A percentile compares a stretch with the other conserved stretches of the same genome.
These are phyloP conservation scores for Starmerella etchellsii DNA, from an alignment of 805 yeast species.

Conservation along the genomic window DNA sequence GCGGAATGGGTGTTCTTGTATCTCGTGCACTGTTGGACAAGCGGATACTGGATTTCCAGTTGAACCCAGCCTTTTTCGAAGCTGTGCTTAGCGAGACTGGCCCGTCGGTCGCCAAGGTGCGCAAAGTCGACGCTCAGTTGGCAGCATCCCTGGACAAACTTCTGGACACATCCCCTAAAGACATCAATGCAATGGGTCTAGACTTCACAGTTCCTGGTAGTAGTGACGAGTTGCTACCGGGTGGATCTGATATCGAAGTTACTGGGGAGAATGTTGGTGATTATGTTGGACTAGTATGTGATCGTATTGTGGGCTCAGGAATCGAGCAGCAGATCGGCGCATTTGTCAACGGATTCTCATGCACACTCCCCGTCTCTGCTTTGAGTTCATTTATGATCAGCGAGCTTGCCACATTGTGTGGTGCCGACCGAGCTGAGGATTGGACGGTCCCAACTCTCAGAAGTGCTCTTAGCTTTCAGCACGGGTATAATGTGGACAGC, in stretches of 20 bases:
- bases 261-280: constrained; percentile 40
- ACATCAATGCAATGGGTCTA: constrained; percentile 43
- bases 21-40: constrained; percentile 81
- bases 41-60: constrained; percentile 71
- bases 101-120: constrained; percentile 7
- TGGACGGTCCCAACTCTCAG: constrained; percentile 51
- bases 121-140: constrained; percentile 16
- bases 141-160: constrained; percentile 13
- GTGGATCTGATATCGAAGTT: constrained; percentile 44
- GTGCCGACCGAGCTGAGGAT: constrained; percentile 53
- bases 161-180: constrained; percentile 28
- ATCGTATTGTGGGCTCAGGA: constrained; percentile 50
- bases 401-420: constrained; percentile 58
- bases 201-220: constrained; percentile 70
- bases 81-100: constrained; percentile 32
- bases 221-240: constrained; percentile 38
- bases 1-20: constrained; percentile 63
- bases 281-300: constrained; percentile 46
- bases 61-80: constrained; percentile 59
- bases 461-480: constrained; percentile 65
- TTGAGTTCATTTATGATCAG: constrained; percentile 56
- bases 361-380: constrained; percentile 67
- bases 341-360: constrained; percentile 69
- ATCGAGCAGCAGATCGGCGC: constrained; percentile 49
- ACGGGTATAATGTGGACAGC: constrained; percentile 72